Evolutionary conservation across 2,329 filamentous ascomycete species (phyloP), one percentile per base, ranked within the genome.

Genomic region (Coniochaeta sp.): DNA sequence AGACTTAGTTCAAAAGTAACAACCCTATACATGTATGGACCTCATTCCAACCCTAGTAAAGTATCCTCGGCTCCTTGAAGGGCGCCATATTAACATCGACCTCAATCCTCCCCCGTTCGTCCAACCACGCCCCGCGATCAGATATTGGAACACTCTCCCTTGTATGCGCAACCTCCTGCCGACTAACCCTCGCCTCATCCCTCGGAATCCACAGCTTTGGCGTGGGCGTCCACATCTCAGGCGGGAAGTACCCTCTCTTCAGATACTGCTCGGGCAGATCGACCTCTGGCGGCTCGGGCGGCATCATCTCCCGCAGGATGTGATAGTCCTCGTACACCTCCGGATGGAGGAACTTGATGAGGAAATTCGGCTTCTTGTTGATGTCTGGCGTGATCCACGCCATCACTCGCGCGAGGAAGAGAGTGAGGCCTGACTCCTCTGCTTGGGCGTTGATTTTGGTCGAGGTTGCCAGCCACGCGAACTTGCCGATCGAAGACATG

Each of bases 181-280:
- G 77, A 61, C 84, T 89, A 40, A 93, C 82, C 26, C 89, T 88
- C 28, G 83, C 81, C 1, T 80, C 77, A 69, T 95, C 90, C 59
- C 82, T 80, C 1, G 90, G 90, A 31, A 95, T 86, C 90, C 90
- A 95, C 33, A 95, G 78, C 8, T 86, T 76, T 3, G 88, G 88
- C 0, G 83, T 75, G 44, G 80, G 75, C 58, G 81, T 77, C 50
- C 76, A 83, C 69, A 91, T 84, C 9, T 88, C 82, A 0, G 90
- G 89, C 64, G 91, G 86, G 73, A 81, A 85, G 74, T 91, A 95
- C 0, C 89, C 90, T 50, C 84, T 77, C 19, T 76, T 72, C 64
- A 83, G 84, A 8, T 79, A 75, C 55, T 83, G 64, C 6, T 58
- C 47, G 1, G 68, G 68, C 7, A 68, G 63, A 34, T 63, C 60